phyloP scores from a whole-genome alignment of 1,139 yeast species.

The Hyphopichia buzzinii region DNA sequence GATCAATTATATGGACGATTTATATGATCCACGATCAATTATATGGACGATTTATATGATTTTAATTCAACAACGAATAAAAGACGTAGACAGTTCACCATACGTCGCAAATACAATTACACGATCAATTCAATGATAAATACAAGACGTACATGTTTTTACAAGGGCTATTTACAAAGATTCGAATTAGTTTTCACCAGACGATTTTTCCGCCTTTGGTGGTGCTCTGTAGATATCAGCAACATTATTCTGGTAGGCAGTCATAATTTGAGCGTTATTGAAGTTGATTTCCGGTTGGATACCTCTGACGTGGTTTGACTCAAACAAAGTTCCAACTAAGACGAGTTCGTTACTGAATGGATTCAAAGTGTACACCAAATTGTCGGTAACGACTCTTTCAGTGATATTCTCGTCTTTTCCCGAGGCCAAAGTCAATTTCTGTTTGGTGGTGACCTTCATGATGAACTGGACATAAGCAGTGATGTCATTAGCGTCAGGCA shows the following conservation, averaged over 20 bases:
- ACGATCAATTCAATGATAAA: too few species aligned
- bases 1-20: too few species aligned
- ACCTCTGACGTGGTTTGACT: conserved; percentile 48
- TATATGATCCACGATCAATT: too few species aligned
- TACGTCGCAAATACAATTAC: too few species aligned
- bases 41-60: too few species aligned
- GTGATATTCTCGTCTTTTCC: conserved; percentile 33
- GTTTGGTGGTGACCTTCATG: conserved; percentile 74
- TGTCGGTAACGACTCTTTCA: conserved; percentile 68
- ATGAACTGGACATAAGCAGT: conserved; percentile 69
- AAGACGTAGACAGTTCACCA: too few species aligned
- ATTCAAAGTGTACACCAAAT: conserved; percentile 74
- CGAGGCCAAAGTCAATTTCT: conserved; percentile 54
- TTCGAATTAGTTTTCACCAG: too few species aligned
- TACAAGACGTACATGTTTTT: too few species aligned
- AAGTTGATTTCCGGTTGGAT: conserved; percentile 29
- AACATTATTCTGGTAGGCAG: conserved; percentile 22
- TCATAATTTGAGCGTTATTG: conserved; percentile 23
- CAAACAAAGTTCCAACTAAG: conserved; percentile 81
- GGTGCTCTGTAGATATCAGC: conserved; percentile 33
- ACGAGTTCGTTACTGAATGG: conserved; percentile 64
- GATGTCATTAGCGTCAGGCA: conserved; percentile 69
- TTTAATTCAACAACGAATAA: too few species aligned
- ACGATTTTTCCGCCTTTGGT: conserved; percentile 17
- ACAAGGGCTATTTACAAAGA: too few species aligned